phyloP scores from a whole-genome alignment of 2,329 filamentous ascomycete genomes.

The Harringtonia aguacate region DNA sequence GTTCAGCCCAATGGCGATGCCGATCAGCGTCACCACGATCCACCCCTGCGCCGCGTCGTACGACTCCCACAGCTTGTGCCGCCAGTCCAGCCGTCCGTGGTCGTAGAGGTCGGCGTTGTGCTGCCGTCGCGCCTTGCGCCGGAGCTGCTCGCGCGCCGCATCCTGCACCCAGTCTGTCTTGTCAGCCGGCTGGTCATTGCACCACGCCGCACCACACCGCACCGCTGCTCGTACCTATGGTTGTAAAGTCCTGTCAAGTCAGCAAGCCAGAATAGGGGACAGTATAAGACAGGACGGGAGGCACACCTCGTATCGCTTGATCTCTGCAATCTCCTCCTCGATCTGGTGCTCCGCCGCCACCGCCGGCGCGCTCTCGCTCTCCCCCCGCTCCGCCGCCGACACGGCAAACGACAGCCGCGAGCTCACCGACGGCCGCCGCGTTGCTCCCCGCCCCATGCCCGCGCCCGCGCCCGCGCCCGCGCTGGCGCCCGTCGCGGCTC shows the following conservation, averaged over 20 bases:
- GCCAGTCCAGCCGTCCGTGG: constrained; percentile 59
- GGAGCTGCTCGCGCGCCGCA: constrained; percentile 78
- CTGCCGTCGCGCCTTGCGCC: constrained; percentile 65
- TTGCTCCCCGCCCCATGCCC: not conserved
- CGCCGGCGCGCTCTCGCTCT: constrained; percentile 41
- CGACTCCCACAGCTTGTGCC: constrained; percentile 68
- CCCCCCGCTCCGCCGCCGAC: constrained; percentile 39
- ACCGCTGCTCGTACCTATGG: constrained; percentile 52
- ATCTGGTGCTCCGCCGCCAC: constrained; percentile 53
- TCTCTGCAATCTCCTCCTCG: constrained; percentile 92
- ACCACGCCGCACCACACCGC: not conserved
- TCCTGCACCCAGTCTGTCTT: constrained; percentile 93
- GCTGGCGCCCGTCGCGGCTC: not conserved
- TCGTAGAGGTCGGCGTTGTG: constrained; percentile 64
- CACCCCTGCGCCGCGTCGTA: constrained; percentile 96
- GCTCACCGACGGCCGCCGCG: constrained; percentile 44
- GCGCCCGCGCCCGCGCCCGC: not conserved
- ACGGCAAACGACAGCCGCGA: constrained; percentile 59
- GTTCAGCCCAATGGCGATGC: constrained; percentile 85
- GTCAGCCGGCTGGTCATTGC: constrained; percentile 23
- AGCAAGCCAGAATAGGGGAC: not conserved
- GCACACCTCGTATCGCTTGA: constrained; percentile 82
- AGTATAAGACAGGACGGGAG: not conserved
- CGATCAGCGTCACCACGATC: constrained; percentile 93
- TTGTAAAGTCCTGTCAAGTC: constrained; percentile 74